phyloP scores from a whole-genome alignment of 495 filamentous ascomycete genomes.

The Penicillium arizonense region DNA sequence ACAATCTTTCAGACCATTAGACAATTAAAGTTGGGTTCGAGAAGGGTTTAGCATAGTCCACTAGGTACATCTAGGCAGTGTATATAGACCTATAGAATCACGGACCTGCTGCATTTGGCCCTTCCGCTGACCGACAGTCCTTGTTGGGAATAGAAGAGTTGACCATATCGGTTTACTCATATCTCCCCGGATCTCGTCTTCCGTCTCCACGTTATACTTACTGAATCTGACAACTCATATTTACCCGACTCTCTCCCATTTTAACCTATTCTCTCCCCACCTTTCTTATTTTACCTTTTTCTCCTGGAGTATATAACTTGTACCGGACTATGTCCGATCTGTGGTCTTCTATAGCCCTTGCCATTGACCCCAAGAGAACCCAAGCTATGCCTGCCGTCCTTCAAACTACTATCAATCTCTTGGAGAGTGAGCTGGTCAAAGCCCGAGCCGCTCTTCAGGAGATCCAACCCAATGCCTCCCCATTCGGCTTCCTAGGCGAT shows the following conservation, averaged over 20 bases:
- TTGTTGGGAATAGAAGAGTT: neutral
- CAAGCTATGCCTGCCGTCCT: conserved; percentile 42
- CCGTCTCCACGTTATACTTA: conserved; percentile 13
- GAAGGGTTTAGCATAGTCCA: too few species aligned
- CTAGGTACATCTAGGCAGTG: neutral
- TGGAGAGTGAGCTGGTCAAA: conserved; percentile 45
- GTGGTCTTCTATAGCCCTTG: conserved; percentile 34
- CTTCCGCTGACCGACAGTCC: conserved; percentile 18
- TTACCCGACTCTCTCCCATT: neutral
- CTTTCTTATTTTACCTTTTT: neutral
- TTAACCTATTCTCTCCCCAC: neutral
- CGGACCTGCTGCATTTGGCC: conserved; percentile 15
- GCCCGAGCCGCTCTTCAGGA: conserved; percentile 44
- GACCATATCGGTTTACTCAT: neutral
- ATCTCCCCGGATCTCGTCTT: conserved; percentile 16
- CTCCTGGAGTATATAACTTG: neutral
- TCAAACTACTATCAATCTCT: conserved; percentile 44
- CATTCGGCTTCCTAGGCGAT: conserved; percentile 27
- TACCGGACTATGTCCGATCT: conserved; percentile 37
- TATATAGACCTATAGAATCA: conserved; percentile 1
- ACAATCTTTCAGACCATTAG: neutral
- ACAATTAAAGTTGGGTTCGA: too few species aligned
- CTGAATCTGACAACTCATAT: neutral
- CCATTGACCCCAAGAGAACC: conserved; percentile 31
- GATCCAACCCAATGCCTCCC: conserved; percentile 36